A percentile compares a stretch with the other conserved stretches of the same genome.
phyloP scores from a whole-genome alignment of 2,329 filamentous ascomycete genomes.

The Colletotrichum siamense region DNA sequence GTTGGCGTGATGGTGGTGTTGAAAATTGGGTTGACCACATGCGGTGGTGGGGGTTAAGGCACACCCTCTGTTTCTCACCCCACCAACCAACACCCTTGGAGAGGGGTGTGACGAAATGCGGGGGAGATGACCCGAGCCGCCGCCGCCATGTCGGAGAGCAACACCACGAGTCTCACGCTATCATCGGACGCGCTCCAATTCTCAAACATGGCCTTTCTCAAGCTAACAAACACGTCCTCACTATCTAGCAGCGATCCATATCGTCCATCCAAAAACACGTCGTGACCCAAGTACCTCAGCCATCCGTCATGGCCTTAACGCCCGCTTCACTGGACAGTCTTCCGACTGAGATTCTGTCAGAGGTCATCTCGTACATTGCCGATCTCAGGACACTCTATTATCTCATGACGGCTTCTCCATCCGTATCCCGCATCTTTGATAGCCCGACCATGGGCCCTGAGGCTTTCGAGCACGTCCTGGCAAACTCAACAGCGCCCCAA shows the following conservation, averaged over 20 bases:
- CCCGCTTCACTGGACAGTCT: not conserved
- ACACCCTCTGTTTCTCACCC: not conserved
- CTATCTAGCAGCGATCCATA: not conserved
- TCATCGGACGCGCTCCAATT: not conserved
- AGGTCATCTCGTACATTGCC: not conserved
- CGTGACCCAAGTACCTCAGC: not conserved
- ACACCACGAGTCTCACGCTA: not conserved
- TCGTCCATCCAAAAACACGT: not conserved
- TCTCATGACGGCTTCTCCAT: not conserved
- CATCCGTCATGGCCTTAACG: not conserved
- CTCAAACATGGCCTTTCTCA: not conserved
- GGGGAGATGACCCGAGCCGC: not conserved
- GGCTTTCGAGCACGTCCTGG: not conserved
- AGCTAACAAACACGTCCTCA: not conserved
- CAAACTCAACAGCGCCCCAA: not conserved
- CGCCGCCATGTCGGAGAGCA: not conserved
- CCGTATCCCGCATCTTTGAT: not conserved
- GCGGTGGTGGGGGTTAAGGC: not conserved
- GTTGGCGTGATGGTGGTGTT: not conserved
- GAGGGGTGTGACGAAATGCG: conserved; percentile 1
- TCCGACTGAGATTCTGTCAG: not conserved
- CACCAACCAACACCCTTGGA: not conserved
- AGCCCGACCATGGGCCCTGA: not conserved
- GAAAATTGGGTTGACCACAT: not conserved
- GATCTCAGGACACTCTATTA: not conserved